Base-by-base conservation (phyloP, 192 early-diverging fungal genomes). In the Coemansia sp. region DNA sequence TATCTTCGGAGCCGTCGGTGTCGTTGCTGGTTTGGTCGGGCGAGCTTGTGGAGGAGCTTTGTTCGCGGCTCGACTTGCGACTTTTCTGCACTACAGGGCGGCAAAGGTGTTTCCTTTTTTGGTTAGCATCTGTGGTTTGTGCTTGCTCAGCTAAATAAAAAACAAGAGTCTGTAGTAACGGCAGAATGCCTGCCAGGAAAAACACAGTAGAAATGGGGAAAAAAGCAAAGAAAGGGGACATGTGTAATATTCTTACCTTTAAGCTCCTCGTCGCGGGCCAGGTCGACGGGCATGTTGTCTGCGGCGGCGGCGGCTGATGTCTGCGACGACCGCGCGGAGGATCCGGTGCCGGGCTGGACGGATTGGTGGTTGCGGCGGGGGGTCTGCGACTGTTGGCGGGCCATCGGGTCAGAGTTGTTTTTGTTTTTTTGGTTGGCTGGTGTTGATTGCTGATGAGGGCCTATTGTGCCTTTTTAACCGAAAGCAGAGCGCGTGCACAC, bases 21-120 rank as follows among this genome's bases (percentile, higher is more conserved):
- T 38, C 50, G 47, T 37, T 49, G 47, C 47, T 28, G 14, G 28
- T 17, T n/a, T 33, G 26, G 26, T 37, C 38, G 20, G 32, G 23
- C 22, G 32, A 28, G 8, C 19, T 33, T n/a, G n/a, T n/a, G n/a
- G n/a, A n/a, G n/a, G n/a, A n/a, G n/a, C n/a, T n/a, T n/a, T n/a
- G n/a, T n/a, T n/a, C n/a, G n/a, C n/a, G n/a, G n/a, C n/a, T n/a
- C n/a, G n/a, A n/a, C n/a, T n/a, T n/a, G n/a, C n/a, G n/a, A n/a
- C n/a, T n/a, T n/a, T n/a, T n/a, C n/a, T n/a, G n/a, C n/a, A n/a
- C n/a, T n/a, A n/a, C n/a, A n/a, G n/a, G n/a, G n/a, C n/a, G n/a
- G n/a, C n/a, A n/a, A n/a, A n/a, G n/a, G n/a, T n/a, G n/a, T n/a
- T n/a, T n/a, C 17, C 23, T 17, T 1, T 42, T 2, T 20, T 42